Base-by-base conservation (phyloP, 2,329 filamentous ascomycete species). In the Pseudomassariella vexata region DNA sequence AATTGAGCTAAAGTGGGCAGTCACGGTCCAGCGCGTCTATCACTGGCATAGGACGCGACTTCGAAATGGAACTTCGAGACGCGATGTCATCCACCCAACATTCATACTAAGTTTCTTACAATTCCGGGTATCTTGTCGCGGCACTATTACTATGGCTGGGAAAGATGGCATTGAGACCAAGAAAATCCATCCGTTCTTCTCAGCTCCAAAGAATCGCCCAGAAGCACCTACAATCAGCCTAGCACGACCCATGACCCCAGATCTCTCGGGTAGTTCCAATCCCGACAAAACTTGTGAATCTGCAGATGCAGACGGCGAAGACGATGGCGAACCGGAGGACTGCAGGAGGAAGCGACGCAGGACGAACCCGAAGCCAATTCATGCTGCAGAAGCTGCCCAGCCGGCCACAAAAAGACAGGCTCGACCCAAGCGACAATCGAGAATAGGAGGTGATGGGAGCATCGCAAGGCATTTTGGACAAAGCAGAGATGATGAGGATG, bases 101-200 rank as follows among this genome's bases (percentile, higher is more conserved):
- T n/a, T n/a, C n/a, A n/a, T n/a, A n/a, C n/a, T n/a, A n/a, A n/a
- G n/a, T n/a, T n/a, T n/a, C n/a, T n/a, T n/a, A 23, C 9, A n/a
- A 23, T 23, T 23, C 21, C 21, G 21, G n/a, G n/a, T 9, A 9
- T 23, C 21, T 23, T 23, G 21, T 23, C 21, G n/a, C 21, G n/a
- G 9, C 21, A 23, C 21, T 23, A 23, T 9, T n/a, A 9, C n/a
- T n/a, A 59, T 50, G 29, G 75, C 73, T 70, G 55, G 56, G 41
- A 59, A 59, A 34, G 55, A 59, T 47, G 56, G 49, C 35, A 47
- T 52, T 10, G 39, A 36, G 23, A 44, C 49, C 16, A 66, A 63
- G 46, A 73, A 70, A 41, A 47, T 76, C 22, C 73, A 77, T 42
- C 73, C 73, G 12, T 75, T 77, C 54, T 76, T 77, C 46, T 47